These are phyloP conservation scores for Peronosclerospora sorghi DNA, from an alignment of 352 stramenopile genomes.

Conservation along the genomic window DNA sequence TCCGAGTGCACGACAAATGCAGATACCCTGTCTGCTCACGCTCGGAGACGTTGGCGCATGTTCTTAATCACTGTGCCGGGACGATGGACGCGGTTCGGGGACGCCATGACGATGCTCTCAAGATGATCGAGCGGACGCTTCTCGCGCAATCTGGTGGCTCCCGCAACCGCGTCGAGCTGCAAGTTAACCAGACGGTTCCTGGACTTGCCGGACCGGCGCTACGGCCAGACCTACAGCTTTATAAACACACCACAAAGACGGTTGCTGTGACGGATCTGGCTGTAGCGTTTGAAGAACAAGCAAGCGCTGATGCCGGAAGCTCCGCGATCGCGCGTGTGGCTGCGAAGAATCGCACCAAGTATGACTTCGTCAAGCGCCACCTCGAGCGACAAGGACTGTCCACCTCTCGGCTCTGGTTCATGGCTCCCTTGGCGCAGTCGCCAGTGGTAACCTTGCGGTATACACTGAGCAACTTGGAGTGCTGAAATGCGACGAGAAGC, in stretches of 20 bases:
- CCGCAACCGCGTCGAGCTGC: conserved; percentile 1
- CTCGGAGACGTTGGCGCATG: conserved; percentile 3
- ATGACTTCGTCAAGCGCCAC: conserved; percentile 1
- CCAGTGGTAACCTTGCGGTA: too few relatives aligned
- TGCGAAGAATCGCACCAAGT: neutral
- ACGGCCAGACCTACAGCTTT: conserved; percentile 5
- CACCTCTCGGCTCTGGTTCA: too few relatives aligned
- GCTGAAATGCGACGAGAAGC: too few relatives aligned
- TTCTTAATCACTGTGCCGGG: conserved; percentile 7
- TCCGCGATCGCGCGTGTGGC: neutral
- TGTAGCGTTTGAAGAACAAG: neutral
- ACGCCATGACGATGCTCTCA: conserved; percentile 7
- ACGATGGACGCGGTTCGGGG: conserved; percentile 3
- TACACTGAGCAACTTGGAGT: too few relatives aligned
- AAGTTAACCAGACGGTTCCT: conserved; percentile 8
- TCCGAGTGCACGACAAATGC: too few relatives aligned
- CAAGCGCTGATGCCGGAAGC: neutral
- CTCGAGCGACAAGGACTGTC: conserved; percentile 4
- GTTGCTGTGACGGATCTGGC: conserved; percentile 3
- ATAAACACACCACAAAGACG: conserved; percentile 3
- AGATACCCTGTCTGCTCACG: too few relatives aligned
- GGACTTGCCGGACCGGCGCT: neutral
- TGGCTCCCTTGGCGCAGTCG: too few relatives aligned
- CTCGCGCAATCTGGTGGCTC: neutral
- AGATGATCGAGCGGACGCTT: conserved; percentile 7